Evolutionary conservation across 768 basidiomycete genomes (phyloP).

Genomic region (Trametes cinnabarina): DNA sequence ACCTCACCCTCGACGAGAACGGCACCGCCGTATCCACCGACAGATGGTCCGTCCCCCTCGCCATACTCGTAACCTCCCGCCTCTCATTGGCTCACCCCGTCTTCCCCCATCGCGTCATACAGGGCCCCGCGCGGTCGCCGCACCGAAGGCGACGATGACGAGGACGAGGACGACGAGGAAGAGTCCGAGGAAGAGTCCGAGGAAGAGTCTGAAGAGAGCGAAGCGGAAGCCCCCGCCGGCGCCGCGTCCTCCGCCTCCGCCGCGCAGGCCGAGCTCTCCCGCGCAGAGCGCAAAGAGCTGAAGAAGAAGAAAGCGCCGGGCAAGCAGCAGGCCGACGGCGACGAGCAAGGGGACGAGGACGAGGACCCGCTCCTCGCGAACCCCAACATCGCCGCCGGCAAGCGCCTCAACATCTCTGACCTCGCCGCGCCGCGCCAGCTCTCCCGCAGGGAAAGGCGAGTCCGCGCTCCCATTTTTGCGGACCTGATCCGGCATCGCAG

Average conservation of each 20-base stretch:
- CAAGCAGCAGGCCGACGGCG: constrained; percentile 39
- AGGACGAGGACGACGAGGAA: constrained; percentile 36
- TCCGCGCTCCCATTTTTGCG: not conserved
- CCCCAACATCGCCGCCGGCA: constrained; percentile 65
- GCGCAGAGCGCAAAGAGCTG: constrained; percentile 70
- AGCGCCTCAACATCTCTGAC: constrained; percentile 76
- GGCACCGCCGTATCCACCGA: constrained; percentile 52
- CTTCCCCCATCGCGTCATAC: not conserved
- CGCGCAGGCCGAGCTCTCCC: constrained; percentile 57
- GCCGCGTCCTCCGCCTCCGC: constrained; percentile 25
- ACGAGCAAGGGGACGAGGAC: constrained; percentile 41
- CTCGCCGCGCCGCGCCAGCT: constrained; percentile 61
- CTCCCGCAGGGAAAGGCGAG: constrained; percentile 64
- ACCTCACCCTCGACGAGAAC: constrained; percentile 57
- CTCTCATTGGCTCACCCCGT: constrained; percentile 9
- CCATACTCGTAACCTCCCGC: constrained; percentile 3
- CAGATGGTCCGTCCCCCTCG: constrained; percentile 39
- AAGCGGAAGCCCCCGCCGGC: constrained; percentile 35
- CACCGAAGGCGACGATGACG: constrained; percentile 27
- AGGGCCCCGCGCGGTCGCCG: constrained; percentile 23
- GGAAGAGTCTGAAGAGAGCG: constrained; percentile 45
- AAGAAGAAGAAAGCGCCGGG: constrained; percentile 75
- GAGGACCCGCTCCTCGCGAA: constrained; percentile 74
- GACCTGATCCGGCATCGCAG: too few species aligned
- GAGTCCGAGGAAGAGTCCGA: constrained; percentile 44